Conservation (phyloP, 2,329 filamentous ascomycete species). For the Colletotrichum orchidophilum region DNA sequence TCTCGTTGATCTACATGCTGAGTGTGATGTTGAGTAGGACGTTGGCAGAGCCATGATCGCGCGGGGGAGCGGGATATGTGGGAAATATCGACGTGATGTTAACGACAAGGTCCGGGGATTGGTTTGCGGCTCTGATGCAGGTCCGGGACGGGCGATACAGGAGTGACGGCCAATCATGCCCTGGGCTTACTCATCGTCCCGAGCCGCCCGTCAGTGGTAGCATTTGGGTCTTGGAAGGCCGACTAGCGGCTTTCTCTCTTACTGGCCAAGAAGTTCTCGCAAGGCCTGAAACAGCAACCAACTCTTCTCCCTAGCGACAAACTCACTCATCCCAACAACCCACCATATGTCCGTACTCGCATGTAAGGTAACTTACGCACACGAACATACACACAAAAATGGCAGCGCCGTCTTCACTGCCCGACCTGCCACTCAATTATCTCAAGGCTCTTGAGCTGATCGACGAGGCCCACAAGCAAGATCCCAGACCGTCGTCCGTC, state of each 20-base stretch:
- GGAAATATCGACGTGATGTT: background rate
- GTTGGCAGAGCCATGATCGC: background rate
- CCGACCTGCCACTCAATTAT: slow-evolving; percentile 51
- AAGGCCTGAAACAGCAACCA: slow-evolving; percentile 5
- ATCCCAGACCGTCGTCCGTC: slow-evolving; percentile 50
- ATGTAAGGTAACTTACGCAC: too few species aligned
- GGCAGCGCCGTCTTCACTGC: slow-evolving; percentile 33
- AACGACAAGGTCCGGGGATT: slow-evolving; percentile 23
- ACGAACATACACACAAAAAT: background rate
- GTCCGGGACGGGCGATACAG: background rate
- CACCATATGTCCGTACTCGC: background rate
- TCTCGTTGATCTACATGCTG: background rate
- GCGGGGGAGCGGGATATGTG: background rate
- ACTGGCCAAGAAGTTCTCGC: background rate
- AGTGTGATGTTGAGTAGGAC: slow-evolving; percentile 6
- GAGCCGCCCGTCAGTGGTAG: background rate
- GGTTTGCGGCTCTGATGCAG: slow-evolving; percentile 15
- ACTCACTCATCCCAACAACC: background rate
- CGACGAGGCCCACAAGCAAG: slow-evolving; percentile 67
- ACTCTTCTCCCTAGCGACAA: background rate
- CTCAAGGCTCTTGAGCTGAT: slow-evolving; percentile 71
- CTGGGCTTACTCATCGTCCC: slow-evolving; percentile 21
- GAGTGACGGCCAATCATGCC: background rate
- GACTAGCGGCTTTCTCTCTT: background rate
- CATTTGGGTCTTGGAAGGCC: background rate